phyloP scores from a whole-genome alignment of 169 alveolate species.

The Eimeria nieschulzi region DNA sequence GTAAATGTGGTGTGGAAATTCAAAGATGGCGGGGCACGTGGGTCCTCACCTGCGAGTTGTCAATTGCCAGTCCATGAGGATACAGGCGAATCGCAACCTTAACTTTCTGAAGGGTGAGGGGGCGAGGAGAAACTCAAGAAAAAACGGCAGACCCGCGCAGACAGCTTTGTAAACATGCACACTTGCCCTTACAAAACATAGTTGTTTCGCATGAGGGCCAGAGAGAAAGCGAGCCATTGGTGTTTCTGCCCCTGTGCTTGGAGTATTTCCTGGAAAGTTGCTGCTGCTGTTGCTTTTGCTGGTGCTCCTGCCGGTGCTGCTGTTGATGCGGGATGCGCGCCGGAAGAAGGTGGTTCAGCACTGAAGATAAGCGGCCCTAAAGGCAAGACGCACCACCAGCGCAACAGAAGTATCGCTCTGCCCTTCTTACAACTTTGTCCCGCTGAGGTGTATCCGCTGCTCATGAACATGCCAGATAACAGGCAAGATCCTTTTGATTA shows the following conservation, averaged over 20 bases:
- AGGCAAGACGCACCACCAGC: constrained; percentile 84
- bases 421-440: constrained; percentile 87
- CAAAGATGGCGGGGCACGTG: constrained; percentile 90
- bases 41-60: constrained; percentile 90
- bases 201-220: no score
- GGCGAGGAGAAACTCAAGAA: no score
- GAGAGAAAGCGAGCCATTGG: no score
- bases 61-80: constrained; percentile 85
- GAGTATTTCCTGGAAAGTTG: no score
- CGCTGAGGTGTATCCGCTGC: constrained; percentile 22
- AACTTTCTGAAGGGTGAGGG: constrained; percentile 8
- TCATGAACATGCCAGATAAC: no score
- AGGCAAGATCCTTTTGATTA: no score
- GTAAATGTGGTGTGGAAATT: constrained; percentile 87
- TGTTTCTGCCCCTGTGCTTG: no score
- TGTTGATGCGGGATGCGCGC: constrained; percentile 62
- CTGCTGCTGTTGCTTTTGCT: not conserved
- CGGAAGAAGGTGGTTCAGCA: constrained; percentile 85
- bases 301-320: constrained; percentile 13
- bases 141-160: no score
- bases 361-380: constrained; percentile 89
- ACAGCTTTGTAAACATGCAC: no score
- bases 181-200: no score
- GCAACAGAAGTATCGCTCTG: constrained; percentile 76
- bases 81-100: constrained; percentile 85